These are phyloP conservation scores for Blastobotrys capitulatus DNA, from an alignment of 1,139 yeast genomes.

Conservation along the genomic window DNA sequence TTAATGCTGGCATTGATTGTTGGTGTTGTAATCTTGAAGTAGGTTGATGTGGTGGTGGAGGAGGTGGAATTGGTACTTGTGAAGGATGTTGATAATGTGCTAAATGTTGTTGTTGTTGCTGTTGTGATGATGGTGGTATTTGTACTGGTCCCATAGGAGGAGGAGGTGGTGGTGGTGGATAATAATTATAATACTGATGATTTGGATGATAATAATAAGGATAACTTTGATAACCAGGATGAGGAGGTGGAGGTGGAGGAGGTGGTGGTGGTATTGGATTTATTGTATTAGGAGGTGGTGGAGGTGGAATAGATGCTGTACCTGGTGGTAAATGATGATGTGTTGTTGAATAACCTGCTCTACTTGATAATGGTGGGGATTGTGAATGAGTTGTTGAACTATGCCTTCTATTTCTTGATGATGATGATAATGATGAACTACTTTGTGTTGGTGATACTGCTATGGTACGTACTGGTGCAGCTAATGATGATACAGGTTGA, in stretches of 20 bases:
- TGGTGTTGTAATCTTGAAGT: background rate
- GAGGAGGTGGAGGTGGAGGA: background rate
- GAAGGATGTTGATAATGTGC: background rate
- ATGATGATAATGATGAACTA: background rate
- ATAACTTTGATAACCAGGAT: constrained; percentile 11
- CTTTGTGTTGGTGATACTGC: constrained; percentile 13
- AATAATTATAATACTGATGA: too few species aligned
- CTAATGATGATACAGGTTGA: constrained; percentile 32
- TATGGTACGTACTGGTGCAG: constrained; percentile 23
- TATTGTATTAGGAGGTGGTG: background rate
- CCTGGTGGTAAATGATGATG: background rate
- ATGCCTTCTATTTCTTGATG: background rate
- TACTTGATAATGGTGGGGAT: constrained; percentile 13
- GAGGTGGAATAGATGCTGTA: background rate
- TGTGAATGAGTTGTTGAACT: background rate
- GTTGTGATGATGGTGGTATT: too few species aligned
- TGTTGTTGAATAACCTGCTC: background rate
- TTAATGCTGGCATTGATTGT: background rate
- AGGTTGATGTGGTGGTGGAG: constrained; percentile 10
- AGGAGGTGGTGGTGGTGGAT: too few species aligned
- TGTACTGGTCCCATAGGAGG: too few species aligned
- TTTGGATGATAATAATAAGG: background rate
- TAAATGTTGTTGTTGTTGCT: too few species aligned
- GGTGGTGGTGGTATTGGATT: constrained; percentile 14
- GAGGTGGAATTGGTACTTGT: constrained; percentile 25